These are phyloP conservation scores for Cydonia oblonga DNA, from an alignment of 331 rosid genomes.

Conservation along the genomic window DNA sequence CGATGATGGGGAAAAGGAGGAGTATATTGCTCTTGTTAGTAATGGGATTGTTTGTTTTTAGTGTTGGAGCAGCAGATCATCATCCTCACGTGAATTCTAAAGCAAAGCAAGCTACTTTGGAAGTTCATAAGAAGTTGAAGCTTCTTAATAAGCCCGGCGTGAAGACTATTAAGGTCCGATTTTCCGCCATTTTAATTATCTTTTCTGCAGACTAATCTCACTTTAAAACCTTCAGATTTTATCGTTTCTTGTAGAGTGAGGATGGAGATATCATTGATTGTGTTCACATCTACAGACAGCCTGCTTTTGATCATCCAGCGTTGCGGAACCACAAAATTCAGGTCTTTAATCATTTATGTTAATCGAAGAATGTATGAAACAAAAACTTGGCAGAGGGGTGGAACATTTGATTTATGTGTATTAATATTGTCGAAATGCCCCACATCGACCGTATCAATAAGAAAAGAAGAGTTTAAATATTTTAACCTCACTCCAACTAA, in stretches of 20 bases:
- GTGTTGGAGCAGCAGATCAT: neutral
- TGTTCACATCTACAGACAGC: constrained; percentile 37
- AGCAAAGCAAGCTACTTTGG: neutral
- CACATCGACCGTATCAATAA: too few species aligned
- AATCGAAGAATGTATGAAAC: neutral
- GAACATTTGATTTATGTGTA: too few species aligned
- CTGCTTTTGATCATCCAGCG: constrained; percentile 56
- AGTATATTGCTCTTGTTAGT: neutral
- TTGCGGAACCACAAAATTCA: constrained; percentile 40
- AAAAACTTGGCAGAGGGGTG: too few species aligned
- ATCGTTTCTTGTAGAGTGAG: constrained; percentile 27
- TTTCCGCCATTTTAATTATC: neutral
- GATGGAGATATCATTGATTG: constrained; percentile 53
- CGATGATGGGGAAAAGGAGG: constrained; percentile 10
- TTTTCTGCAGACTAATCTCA: neutral
- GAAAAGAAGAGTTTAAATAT: too few species aligned
- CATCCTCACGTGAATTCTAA: constrained; percentile 8
- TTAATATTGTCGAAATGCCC: too few species aligned
- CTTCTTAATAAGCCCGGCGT: constrained; percentile 43
- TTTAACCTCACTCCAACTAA: too few species aligned
- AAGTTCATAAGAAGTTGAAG: constrained; percentile 31
- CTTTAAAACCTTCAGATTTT: neutral
- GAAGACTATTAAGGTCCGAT: constrained; percentile 31
- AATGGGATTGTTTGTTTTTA: constrained; percentile 7
- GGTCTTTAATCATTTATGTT: constrained; percentile 8